These are phyloP conservation scores for Fallopia convolvulus DNA, from an alignment of 148 eudicot genomes.

Conservation along the genomic window DNA sequence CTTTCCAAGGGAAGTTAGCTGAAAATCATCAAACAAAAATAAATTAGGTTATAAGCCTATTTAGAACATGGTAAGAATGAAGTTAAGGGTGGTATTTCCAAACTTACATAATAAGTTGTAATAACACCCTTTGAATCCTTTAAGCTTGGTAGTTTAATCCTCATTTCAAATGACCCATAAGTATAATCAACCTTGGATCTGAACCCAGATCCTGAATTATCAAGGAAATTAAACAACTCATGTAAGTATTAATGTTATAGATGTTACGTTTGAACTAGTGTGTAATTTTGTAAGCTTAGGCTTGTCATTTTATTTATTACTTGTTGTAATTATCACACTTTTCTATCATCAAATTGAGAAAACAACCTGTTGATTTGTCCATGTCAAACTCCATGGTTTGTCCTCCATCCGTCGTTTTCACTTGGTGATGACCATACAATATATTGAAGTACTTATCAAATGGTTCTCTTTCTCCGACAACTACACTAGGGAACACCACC, in stretches of 20 bases:
- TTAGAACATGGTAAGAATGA: background rate
- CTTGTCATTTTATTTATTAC: too few relatives aligned
- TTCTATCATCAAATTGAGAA: background rate
- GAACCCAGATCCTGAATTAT: slow-evolving; percentile 13
- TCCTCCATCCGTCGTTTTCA: background rate
- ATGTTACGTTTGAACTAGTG: too few relatives aligned
- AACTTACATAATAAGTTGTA: too few relatives aligned
- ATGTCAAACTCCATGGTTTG: slow-evolving; percentile 3
- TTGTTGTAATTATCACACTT: too few relatives aligned
- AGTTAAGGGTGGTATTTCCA: background rate
- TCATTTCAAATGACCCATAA: too few relatives aligned
- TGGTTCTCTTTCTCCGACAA: background rate
- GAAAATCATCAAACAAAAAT: background rate
- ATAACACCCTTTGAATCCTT: too few relatives aligned
- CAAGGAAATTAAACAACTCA: background rate
- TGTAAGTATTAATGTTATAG: too few relatives aligned
- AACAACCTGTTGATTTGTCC: background rate
- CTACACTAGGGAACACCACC: background rate
- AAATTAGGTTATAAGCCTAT: background rate
- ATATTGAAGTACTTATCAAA: background rate
- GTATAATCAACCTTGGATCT: background rate
- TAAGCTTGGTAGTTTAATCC: too few relatives aligned
- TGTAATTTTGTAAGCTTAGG: too few relatives aligned
- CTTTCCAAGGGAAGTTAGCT: slow-evolving; percentile 2
- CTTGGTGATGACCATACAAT: background rate